Evolutionary conservation across 495 filamentous ascomycete genomes (phyloP), one percentile per base, ranked within the genome.

Genomic region (Apiosordaria backusii): DNA sequence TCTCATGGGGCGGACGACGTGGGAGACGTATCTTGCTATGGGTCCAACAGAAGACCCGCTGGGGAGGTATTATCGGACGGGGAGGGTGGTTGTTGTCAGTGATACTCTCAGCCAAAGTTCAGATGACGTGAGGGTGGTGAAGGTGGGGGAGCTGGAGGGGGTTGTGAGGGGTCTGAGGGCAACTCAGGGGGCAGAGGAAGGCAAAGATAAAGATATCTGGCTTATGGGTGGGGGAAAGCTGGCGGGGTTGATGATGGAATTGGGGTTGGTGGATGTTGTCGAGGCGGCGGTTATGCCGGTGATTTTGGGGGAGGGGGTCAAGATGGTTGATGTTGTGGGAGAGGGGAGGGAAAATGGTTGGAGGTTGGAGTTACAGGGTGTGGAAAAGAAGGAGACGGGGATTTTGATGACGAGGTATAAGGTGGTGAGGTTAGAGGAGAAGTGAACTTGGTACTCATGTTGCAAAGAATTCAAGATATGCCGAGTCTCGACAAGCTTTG

Each of bases 261-360:
- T 40, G 6, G 35, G 66, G 25, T 13, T 71, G 62, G 63, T 71
- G n/a, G 69, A 71, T 45, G 24, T 57, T 4, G 63, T 71, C 1
- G 69, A 71, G 63, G 61, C 55, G 60, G 69, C 69, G 19, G n/a
- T 71, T 4, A 71, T 71, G 69, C 69, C 69, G 50, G 69, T 64
- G 15, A 50, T 68, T 18, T 59, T 68, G 23, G 66, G 55, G 15
- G 18, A 64, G 29, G 69, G 69, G 52, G 60, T 64, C 0, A 35
- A 15, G n/a, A 55, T 68, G 60, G 21, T 68, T 66, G 53, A 53
- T 19, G 53, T 52, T 10, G n/a, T 50, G 25, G 3, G 4, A 15
- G 60, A 13, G 4, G 22, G 27, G 0, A 19, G 50, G 21, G 54
- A 57, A 50, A 15, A 45, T 0, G 35, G 35, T 7, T 45, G 35